phyloP scores from a whole-genome alignment of 495 filamentous ascomycete species.

The Aspergillus baeticus region DNA sequence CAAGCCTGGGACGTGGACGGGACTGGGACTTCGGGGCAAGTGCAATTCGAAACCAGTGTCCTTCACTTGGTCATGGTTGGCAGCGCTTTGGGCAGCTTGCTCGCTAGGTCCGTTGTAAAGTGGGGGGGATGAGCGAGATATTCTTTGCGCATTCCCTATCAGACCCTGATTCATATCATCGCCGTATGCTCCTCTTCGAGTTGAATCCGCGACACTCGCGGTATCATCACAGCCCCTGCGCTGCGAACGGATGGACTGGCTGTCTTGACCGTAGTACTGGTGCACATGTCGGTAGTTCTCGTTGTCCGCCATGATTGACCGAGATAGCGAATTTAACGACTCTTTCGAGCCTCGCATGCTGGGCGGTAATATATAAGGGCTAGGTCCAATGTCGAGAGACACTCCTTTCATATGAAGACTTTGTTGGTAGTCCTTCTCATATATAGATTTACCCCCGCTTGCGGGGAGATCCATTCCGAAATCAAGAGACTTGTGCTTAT shows the following conservation, averaged over 20 bases:
- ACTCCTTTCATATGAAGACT: slow-evolving; percentile 61
- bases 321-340: slow-evolving; percentile 81
- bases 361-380: slow-evolving; percentile 86
- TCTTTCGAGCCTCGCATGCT: slow-evolving; percentile 74
- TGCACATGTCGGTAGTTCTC: slow-evolving; percentile 81
- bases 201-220: slow-evolving; percentile 61
- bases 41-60: slow-evolving; percentile 22
- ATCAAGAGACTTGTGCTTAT: slow-evolving; percentile 90
- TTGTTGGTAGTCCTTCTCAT: slow-evolving; percentile 39
- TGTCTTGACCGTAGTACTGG: slow-evolving; percentile 57
- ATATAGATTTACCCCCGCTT: slow-evolving; percentile 38
- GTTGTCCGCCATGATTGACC: slow-evolving; percentile 64
- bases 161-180: slow-evolving; percentile 62
- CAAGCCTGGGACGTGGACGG: slow-evolving; percentile 17
- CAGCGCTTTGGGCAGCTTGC: slow-evolving; percentile 14
- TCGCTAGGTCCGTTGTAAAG: slow-evolving; percentile 29
- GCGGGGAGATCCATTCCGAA: slow-evolving; percentile 70
- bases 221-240: slow-evolving; percentile 54
- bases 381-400: slow-evolving; percentile 68
- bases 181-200: slow-evolving; percentile 34
- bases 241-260: slow-evolving; percentile 54
- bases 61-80: slow-evolving; percentile 9
- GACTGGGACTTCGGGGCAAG: slow-evolving; percentile 21
- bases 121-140: slow-evolving; percentile 63
- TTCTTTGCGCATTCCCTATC: slow-evolving; percentile 60